Evolutionary conservation across 306 rosid genomes (phyloP).

Genomic region (Ochetophila trinervis): DNA sequence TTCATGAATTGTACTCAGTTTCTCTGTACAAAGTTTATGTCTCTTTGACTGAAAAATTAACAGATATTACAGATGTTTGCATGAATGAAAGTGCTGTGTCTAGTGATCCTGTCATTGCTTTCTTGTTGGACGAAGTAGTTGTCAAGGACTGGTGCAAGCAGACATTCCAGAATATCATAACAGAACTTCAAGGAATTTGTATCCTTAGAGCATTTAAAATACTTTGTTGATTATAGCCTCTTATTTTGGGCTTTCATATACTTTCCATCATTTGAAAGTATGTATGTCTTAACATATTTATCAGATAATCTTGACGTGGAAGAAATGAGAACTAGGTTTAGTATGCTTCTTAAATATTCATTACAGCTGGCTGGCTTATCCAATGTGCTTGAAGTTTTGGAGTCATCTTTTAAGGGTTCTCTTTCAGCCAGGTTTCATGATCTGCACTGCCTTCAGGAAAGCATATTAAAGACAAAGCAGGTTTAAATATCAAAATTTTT

Average conservation of each 20-base stretch:
- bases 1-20: background rate
- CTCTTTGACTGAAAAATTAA: constrained; percentile 53
- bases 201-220: constrained; percentile 50
- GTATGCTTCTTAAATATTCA: constrained; percentile 63
- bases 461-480: constrained; percentile 82
- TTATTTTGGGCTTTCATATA: constrained; percentile 4
- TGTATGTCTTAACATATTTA: constrained; percentile 38
- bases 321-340: constrained; percentile 52
- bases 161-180: constrained; percentile 60
- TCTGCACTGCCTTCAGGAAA: constrained; percentile 80
- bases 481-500: constrained; percentile 38
- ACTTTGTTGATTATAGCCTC: constrained; percentile 20
- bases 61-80: constrained; percentile 97
- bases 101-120: constrained; percentile 94
- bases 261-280: background rate
- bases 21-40: constrained; percentile 10
- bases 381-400: constrained; percentile 85
- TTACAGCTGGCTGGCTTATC: constrained; percentile 71
- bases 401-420: constrained; percentile 79
- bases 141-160: constrained; percentile 99
- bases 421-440: constrained; percentile 82
- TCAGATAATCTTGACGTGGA: constrained; percentile 59
- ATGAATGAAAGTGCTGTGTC: constrained; percentile 99
- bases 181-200: constrained; percentile 80
- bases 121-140: constrained; percentile 98